A percentile compares a stretch with the other conserved stretches of the same genome.
Evolutionary conservation across 2,329 filamentous ascomycete species (phyloP).

Genomic region (Lasiodiplodia sp.): DNA sequence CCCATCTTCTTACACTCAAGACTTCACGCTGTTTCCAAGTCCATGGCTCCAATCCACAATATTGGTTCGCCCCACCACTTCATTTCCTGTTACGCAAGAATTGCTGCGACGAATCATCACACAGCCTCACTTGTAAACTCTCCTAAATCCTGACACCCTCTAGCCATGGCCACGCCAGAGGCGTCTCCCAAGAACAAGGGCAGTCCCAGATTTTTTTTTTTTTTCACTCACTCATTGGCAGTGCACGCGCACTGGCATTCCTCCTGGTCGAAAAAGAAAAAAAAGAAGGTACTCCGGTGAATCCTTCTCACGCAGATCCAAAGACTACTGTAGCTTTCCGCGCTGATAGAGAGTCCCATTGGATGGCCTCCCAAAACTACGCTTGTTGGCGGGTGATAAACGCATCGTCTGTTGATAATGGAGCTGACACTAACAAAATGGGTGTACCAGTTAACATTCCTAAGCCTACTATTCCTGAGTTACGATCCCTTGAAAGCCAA

Average conservation of each 20-base stretch:
- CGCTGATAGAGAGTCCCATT: neutral
- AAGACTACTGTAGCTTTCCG: neutral
- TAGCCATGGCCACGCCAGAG: neutral
- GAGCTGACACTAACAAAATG: neutral
- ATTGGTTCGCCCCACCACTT: neutral
- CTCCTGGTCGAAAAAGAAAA: neutral
- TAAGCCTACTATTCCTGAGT: neutral
- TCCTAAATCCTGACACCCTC: neutral
- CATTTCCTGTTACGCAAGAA: neutral
- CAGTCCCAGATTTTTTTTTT: neutral
- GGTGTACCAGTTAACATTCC: too few relatives aligned
- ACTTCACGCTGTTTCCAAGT: neutral
- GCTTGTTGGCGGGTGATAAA: neutral
- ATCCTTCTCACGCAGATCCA: neutral
- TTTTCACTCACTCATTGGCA: neutral
- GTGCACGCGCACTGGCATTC: neutral
- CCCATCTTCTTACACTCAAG: neutral
- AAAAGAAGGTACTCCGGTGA: neutral
- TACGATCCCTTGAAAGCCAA: neutral
- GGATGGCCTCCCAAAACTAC: neutral
- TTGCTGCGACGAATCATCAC: neutral
- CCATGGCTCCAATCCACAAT: neutral
- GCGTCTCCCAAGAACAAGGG: too few relatives aligned
- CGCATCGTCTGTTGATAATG: neutral
- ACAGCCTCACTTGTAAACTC: neutral